These are phyloP conservation scores for Pharnaceum exiguum DNA, from an alignment of 148 eudicot genomes.

Conservation along the genomic window DNA sequence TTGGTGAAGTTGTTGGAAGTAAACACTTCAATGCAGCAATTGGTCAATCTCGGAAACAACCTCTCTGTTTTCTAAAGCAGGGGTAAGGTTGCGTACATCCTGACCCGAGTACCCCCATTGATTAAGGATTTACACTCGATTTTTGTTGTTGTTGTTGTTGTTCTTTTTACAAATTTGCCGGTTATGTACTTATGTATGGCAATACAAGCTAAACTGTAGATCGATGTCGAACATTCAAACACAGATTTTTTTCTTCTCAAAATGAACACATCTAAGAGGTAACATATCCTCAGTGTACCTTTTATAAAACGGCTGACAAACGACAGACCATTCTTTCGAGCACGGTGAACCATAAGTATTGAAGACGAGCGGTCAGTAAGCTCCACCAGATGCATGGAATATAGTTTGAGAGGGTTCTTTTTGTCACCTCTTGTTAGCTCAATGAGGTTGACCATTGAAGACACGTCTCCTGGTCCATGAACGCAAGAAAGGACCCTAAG, in stretches of 20 bases:
- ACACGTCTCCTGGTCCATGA: slow-evolving; percentile 40
- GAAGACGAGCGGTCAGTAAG: slow-evolving; percentile 67
- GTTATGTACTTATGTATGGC: not conserved
- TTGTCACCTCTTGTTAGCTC: slow-evolving; percentile 34
- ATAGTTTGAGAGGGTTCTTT: slow-evolving; percentile 36
- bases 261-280: too few species aligned
- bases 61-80: too few species aligned
- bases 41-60: too few species aligned
- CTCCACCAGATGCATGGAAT: slow-evolving; percentile 54
- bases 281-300: too few species aligned
- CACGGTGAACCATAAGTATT: slow-evolving; percentile 47
- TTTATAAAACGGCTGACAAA: slow-evolving; percentile 22
- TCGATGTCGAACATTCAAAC: not conserved
- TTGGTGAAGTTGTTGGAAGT: not conserved
- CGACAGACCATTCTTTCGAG: slow-evolving; percentile 49
- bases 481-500: slow-evolving; percentile 48
- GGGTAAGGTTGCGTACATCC: too few species aligned
- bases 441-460: slow-evolving; percentile 41
- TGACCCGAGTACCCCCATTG: too few species aligned
- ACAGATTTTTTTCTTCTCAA: not conserved
- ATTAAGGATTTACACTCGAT: too few species aligned
- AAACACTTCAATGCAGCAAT: too few species aligned
- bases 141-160: not conserved
- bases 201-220: not conserved
- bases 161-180: not conserved